Conservation (phyloP, 176 grass and related monocot species). For the Carex myosuroides region DNA sequence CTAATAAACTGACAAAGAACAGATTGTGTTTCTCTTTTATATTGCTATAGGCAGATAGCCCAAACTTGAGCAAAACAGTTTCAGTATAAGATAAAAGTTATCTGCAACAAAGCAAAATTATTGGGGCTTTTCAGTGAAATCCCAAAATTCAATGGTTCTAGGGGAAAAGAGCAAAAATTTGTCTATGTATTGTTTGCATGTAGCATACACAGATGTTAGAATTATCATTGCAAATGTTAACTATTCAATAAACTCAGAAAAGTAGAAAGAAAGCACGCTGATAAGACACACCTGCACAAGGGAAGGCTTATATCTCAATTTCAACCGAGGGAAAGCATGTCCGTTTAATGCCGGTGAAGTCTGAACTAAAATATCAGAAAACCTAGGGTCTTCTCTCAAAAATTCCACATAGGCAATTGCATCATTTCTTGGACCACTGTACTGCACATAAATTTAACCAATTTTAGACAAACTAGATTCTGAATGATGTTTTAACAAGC, state of each 20-base stretch:
- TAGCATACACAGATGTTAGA: neutral
- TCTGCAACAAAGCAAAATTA: neutral
- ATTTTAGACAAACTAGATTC: slow-evolving; percentile 12
- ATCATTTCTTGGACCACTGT: slow-evolving; percentile 77
- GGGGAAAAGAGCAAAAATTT: neutral
- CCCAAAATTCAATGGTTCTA: neutral
- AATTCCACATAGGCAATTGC: slow-evolving; percentile 66
- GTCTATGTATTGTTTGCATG: neutral
- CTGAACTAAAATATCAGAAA: slow-evolving; percentile 74
- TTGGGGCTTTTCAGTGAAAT: neutral
- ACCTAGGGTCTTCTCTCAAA: slow-evolving; percentile 57
- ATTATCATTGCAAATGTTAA: neutral
- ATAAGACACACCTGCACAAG: slow-evolving; percentile 68
- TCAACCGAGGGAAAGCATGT: slow-evolving; percentile 87
- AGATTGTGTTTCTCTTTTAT: neutral
- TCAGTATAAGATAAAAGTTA: neutral
- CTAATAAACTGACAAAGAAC: neutral
- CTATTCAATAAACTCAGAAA: neutral
- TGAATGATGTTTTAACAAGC: neutral
- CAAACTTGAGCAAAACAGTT: neutral
- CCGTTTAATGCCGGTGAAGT: slow-evolving; percentile 39
- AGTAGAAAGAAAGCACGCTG: neutral
- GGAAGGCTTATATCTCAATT: slow-evolving; percentile 77
- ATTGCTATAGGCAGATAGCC: neutral
- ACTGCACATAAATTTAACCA: slow-evolving; percentile 46